Evolutionary conservation across 2,329 filamentous ascomycete species (phyloP).

Genomic region (Pseudocercospora musae): DNA sequence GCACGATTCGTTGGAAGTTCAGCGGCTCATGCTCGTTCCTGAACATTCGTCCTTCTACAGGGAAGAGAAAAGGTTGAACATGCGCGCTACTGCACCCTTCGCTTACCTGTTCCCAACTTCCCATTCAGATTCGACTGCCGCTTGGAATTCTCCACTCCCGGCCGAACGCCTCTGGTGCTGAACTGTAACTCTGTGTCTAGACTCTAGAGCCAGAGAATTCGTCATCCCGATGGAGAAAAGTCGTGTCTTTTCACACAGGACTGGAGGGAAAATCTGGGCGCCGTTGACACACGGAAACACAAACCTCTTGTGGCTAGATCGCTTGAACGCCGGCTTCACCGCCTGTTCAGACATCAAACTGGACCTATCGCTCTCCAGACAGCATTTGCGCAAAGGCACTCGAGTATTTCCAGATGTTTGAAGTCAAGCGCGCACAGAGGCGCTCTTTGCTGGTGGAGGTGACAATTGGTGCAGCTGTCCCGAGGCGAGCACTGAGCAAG

Average conservation of each 20-base stretch:
- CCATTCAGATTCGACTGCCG: neutral
- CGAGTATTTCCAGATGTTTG: neutral
- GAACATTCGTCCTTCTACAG: neutral
- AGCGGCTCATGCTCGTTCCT: constrained; percentile 1
- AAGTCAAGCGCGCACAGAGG: neutral
- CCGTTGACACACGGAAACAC: neutral
- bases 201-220: neutral
- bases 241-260: neutral
- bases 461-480: neutral
- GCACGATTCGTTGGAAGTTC: neutral
- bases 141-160: neutral
- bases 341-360: neutral
- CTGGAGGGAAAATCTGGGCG: neutral
- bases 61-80: neutral
- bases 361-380: neutral
- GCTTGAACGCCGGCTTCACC: neutral
- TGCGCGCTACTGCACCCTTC: constrained; percentile 1
- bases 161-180: neutral
- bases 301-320: neutral
- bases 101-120: neutral
- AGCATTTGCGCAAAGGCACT: neutral
- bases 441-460: neutral
- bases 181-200: neutral
- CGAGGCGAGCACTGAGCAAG: neutral
- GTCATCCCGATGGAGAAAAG: neutral